A percentile compares a stretch with the other conserved stretches of the same genome.
Conservation (phyloP, 1,139 yeast genomes). For the Wickerhamiella pararugosa region DNA sequence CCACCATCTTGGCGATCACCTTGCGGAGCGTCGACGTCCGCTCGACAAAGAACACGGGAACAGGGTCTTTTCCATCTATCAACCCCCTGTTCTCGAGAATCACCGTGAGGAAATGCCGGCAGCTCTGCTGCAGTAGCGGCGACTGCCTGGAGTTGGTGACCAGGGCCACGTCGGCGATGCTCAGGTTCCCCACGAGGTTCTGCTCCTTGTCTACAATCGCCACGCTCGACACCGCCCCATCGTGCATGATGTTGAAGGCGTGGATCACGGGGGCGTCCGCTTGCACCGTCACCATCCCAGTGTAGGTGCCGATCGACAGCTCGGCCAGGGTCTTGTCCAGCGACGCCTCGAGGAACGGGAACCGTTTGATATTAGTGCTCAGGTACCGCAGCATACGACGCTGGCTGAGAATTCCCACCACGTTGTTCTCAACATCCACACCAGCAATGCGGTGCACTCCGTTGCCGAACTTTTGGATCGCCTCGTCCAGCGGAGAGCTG, state of each 20-base stretch:
- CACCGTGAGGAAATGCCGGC: conserved; percentile 75
- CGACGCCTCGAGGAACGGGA: conserved; percentile 62
- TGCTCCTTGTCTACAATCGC: conserved; percentile 82
- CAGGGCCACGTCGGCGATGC: conserved; percentile 82
- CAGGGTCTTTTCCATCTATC: conserved; percentile 89
- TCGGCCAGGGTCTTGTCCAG: conserved; percentile 53
- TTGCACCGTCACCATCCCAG: conserved; percentile 54
- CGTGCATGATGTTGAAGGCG: conserved; percentile 75
- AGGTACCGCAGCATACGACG: conserved; percentile 66
- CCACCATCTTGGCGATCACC: conserved; percentile 86
- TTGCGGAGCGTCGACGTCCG: conserved; percentile 66
- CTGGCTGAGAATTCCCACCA: conserved; percentile 67
- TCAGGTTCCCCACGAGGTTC: conserved; percentile 74
- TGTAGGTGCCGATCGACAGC: conserved; percentile 50
- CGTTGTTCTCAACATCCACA: conserved; percentile 34
- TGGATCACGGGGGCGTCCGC: conserved; percentile 81
- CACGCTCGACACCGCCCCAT: conserved; percentile 69
- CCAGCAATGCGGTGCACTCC: conserved; percentile 92
- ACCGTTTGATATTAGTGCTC: conserved; percentile 85
- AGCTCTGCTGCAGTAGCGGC: conserved; percentile 62
- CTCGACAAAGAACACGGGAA: conserved; percentile 89
- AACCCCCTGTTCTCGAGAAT: conserved; percentile 79
- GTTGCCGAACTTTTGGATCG: conserved; percentile 71
- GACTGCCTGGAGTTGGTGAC: conserved; percentile 75
- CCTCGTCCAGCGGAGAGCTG: conserved; percentile 50